Conservation (phyloP, 164 flowering plant species). For the Dillenia turbinata region DNA sequence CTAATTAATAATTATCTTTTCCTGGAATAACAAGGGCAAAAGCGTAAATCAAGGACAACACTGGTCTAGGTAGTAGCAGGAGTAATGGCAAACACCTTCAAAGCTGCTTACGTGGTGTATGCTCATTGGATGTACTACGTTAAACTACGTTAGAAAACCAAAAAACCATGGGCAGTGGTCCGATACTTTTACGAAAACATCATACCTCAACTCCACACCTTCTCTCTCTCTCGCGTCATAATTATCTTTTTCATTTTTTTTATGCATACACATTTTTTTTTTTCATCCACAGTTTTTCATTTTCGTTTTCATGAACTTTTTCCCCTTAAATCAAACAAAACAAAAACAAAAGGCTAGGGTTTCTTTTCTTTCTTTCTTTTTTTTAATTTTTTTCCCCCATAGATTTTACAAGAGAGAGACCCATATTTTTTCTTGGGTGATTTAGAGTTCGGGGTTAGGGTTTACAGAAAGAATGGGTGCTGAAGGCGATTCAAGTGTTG, state of each 20-base stretch:
- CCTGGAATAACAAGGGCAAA: too few relatives aligned
- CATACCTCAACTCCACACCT: neutral
- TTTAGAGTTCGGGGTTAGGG: conserved; percentile 7
- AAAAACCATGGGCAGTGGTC: too few relatives aligned
- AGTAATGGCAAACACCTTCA: too few relatives aligned
- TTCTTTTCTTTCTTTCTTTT: neutral
- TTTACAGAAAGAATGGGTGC: conserved; percentile 36
- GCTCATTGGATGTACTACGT: too few relatives aligned
- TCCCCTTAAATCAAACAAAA: neutral
- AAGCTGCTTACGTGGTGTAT: too few relatives aligned
- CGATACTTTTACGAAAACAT: too few relatives aligned
- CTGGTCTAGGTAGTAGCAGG: too few relatives aligned
- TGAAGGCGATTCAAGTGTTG: conserved; percentile 50
- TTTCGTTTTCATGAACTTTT: neutral
- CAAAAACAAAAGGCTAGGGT: conserved; percentile 7
- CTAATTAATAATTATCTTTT: too few relatives aligned
- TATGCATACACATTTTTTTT: neutral
- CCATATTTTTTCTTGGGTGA: conserved; percentile 1
- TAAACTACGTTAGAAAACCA: too few relatives aligned
- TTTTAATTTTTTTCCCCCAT: neutral
- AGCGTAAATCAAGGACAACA: too few relatives aligned
- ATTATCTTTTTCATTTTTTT: neutral
- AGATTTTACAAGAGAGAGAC: neutral
- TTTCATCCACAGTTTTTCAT: neutral
- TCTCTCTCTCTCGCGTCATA: neutral